These are phyloP conservation scores for Alternaria gansuensis DNA, from an alignment of 2,329 filamentous ascomycete species.

Conservation along the genomic window DNA sequence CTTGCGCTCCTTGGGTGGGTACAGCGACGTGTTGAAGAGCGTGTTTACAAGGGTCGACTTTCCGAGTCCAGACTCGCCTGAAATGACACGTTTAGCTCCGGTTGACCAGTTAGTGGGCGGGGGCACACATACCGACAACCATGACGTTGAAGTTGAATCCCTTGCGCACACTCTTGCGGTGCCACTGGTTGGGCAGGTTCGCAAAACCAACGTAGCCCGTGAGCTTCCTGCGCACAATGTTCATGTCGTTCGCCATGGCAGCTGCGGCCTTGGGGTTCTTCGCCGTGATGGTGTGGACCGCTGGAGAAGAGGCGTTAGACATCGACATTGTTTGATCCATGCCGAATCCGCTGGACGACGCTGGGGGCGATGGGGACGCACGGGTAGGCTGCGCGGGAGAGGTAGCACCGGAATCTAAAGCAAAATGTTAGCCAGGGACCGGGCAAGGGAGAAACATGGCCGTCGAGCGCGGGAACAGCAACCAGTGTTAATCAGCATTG, in stretches of 20 bases:
- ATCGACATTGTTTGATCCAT: conserved; percentile 68
- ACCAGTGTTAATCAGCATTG: conserved; percentile 25
- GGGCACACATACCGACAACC: conserved; percentile 86
- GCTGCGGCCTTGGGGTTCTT: conserved; percentile 69
- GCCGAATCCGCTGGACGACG: conserved; percentile 62
- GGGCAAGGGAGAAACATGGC: conserved; percentile 17
- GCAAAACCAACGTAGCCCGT: conserved; percentile 99
- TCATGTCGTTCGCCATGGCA: conserved; percentile 67
- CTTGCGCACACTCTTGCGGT: conserved; percentile 99
- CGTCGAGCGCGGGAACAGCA: conserved; percentile 24
- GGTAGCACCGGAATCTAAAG: conserved; percentile 55
- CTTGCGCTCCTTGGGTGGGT: conserved; percentile 98
- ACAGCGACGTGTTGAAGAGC: conserved; percentile 98
- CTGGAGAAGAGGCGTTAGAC: conserved; percentile 57
- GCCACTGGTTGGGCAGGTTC: conserved; percentile 99
- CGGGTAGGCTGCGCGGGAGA: conserved; percentile 56
- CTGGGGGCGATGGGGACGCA: conserved; percentile 59
- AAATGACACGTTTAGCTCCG: conserved; percentile 29
- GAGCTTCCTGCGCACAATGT: conserved; percentile 97
- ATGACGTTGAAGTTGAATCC: conserved; percentile 99
- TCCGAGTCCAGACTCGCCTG: conserved; percentile 98
- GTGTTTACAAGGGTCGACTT: conserved; percentile 99
- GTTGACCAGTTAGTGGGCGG: background rate
- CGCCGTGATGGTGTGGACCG: conserved; percentile 68
- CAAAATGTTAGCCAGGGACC: conserved; percentile 39